Conservation (phyloP, 192 early-diverging fungal genomes). For the Phlyctochytrium arcticum region DNA sequence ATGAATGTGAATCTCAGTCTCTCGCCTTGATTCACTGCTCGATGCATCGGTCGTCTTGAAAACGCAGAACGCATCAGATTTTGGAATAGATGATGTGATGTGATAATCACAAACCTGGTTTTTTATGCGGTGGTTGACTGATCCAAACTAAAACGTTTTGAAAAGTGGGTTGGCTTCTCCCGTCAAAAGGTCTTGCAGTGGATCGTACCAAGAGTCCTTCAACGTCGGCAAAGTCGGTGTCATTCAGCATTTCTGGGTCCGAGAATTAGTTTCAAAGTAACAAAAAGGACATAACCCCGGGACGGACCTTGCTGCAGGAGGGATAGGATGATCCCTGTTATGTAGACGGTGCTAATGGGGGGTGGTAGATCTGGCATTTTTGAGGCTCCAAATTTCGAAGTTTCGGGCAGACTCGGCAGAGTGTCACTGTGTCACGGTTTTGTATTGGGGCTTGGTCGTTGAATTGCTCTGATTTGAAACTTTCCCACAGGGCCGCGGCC, state of each 20-base stretch:
- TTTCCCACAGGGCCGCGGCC: no score
- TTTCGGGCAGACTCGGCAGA: no score
- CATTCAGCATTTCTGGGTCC: slow-evolving; percentile 13
- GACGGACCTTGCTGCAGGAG: slow-evolving; percentile 7
- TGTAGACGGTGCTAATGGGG: no score
- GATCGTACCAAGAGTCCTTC: slow-evolving; percentile 6
- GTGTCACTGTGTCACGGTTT: no score
- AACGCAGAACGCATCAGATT: background rate
- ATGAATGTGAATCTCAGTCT: background rate
- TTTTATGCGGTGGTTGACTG: background rate
- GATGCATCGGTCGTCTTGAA: slow-evolving; percentile 8
- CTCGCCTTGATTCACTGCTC: background rate
- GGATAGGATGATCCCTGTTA: slow-evolving; percentile 7
- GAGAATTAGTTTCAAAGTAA: no score
- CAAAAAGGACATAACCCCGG: background rate
- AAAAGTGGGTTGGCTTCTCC: background rate
- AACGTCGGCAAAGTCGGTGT: background rate
- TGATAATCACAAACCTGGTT: background rate
- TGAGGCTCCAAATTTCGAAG: no score
- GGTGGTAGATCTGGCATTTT: no score
- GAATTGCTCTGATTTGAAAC: no score
- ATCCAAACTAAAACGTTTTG: background rate
- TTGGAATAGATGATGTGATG: background rate
- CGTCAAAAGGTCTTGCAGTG: background rate
- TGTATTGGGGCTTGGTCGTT: no score